These are phyloP conservation scores for Trametes coccinea DNA, from an alignment of 768 basidiomycete species.

Conservation along the genomic window DNA sequence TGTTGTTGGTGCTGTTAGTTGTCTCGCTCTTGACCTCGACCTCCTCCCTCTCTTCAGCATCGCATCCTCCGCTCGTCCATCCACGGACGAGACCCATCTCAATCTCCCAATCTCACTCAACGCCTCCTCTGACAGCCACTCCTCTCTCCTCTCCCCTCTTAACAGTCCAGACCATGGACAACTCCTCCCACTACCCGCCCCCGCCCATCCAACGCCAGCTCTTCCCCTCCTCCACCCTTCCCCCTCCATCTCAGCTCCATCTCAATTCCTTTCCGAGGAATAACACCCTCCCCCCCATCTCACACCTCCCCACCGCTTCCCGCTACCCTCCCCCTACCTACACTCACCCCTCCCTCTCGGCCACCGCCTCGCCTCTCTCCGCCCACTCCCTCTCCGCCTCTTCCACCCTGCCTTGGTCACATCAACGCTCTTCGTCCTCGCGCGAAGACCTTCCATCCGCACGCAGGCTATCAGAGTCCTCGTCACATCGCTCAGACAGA, in stretches of 20 bases:
- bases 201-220: constrained; percentile 38
- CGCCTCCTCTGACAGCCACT: background rate
- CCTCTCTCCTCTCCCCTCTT: constrained; percentile 10
- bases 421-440: constrained; percentile 35
- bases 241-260: constrained; percentile 44
- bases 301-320: constrained; percentile 30
- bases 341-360: constrained; percentile 37
- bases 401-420: constrained; percentile 34
- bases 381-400: constrained; percentile 29
- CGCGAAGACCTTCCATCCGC: constrained; percentile 36
- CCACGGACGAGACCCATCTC: too few species aligned
- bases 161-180: constrained; percentile 29
- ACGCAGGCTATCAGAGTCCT: constrained; percentile 29
- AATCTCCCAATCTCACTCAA: background rate
- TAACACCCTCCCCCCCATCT: constrained; percentile 45
- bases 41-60: background rate
- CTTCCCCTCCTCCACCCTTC: constrained; percentile 44
- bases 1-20: background rate
- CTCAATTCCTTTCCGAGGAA: constrained; percentile 37
- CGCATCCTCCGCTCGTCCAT: too few species aligned
- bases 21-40: constrained; percentile 2
- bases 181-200: constrained; percentile 27
- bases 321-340: constrained; percentile 38
- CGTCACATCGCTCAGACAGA: constrained; percentile 21
- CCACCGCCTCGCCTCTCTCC: constrained; percentile 30